Percentiles rank a stretch among this genome's conserved stretches.
Conservation (phyloP, 208 protist genomes). For the Crithidia sp. region DNA sequence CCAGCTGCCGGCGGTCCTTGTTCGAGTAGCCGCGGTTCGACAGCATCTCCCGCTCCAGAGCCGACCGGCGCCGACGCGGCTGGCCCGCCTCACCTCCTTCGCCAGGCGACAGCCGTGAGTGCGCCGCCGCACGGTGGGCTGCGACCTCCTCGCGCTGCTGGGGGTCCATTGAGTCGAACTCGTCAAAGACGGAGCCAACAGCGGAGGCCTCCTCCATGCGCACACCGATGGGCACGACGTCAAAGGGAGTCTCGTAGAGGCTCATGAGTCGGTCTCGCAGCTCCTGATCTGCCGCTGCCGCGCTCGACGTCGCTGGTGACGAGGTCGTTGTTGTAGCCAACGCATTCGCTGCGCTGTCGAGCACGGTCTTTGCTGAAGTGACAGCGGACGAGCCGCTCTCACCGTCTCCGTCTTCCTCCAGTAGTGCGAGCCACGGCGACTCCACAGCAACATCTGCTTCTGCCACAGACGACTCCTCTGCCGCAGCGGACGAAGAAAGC, state of each 20-base stretch:
- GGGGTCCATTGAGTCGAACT: constrained; percentile 77
- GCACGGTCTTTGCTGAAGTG: background rate
- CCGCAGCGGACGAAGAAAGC: background rate
- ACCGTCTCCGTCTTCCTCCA: constrained; percentile 35
- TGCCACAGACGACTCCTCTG: background rate
- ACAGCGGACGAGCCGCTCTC: background rate
- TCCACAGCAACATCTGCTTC: background rate
- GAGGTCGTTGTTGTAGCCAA: background rate
- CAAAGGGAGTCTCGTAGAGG: constrained; percentile 73
- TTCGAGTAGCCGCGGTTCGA: constrained; percentile 72
- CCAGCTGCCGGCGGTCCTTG: constrained; percentile 62
- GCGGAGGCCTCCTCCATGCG: constrained; percentile 66
- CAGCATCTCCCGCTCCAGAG: constrained; percentile 62
- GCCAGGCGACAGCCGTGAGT: constrained; percentile 18
- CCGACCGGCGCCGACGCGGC: constrained; percentile 33
- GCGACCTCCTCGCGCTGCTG: constrained; percentile 33
- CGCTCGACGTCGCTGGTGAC: background rate
- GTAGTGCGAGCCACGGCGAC: constrained; percentile 59
- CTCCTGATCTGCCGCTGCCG: constrained; percentile 9
- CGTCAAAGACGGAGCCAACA: constrained; percentile 60
- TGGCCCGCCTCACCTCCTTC: background rate
- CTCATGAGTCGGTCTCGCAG: constrained; percentile 49
- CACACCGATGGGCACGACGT: constrained; percentile 70
- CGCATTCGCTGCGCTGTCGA: background rate
- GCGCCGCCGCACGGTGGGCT: constrained; percentile 24